A percentile compares a stretch with the other conserved stretches of the same genome.
Conservation (phyloP, 1,284 basidiomycete species). For the Athelia sp. region DNA sequence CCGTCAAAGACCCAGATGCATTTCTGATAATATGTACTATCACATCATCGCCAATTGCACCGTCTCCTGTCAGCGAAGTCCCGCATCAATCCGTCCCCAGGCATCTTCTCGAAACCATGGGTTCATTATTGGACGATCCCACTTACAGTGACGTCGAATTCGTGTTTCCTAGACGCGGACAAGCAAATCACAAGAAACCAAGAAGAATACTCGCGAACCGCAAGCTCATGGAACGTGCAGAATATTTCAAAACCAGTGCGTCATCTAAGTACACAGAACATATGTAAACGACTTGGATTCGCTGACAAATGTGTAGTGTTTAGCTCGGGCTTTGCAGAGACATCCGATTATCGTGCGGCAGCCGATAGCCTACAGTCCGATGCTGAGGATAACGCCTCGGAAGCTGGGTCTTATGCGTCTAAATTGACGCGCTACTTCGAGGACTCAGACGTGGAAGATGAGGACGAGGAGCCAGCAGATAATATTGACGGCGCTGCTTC, state of each 20-base stretch:
- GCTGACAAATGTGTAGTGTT: slow-evolving; percentile 47
- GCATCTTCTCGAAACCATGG: slow-evolving; percentile 62
- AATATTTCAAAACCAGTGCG: slow-evolving; percentile 72
- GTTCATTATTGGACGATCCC: slow-evolving; percentile 73
- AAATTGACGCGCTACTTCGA: slow-evolving; percentile 35
- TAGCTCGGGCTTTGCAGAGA: slow-evolving; percentile 58
- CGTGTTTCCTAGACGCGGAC: slow-evolving; percentile 51
- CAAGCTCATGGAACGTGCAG: slow-evolving; percentile 62
- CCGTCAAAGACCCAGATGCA: slow-evolving; percentile 55
- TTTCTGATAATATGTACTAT: slow-evolving; percentile 80
- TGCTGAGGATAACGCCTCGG: slow-evolving; percentile 16
- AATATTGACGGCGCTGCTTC: slow-evolving; percentile 24
- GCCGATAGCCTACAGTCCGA: slow-evolving; percentile 16
- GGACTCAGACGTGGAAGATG: slow-evolving; percentile 63
- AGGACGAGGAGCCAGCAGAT: slow-evolving; percentile 23
- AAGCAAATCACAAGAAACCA: slow-evolving; percentile 29
- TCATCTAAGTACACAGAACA: background rate
- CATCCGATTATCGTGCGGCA: slow-evolving; percentile 10
- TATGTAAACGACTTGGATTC: slow-evolving; percentile 4
- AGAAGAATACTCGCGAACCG: slow-evolving; percentile 62
- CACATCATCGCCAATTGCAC: slow-evolving; percentile 58
- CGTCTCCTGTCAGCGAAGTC: slow-evolving; percentile 37
- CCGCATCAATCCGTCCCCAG: slow-evolving; percentile 56
- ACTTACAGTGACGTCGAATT: slow-evolving; percentile 82
- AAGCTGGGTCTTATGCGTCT: slow-evolving; percentile 11